phyloP scores from a whole-genome alignment of 768 basidiomycete genomes.

The Phlebiopsis flavidoalba region DNA sequence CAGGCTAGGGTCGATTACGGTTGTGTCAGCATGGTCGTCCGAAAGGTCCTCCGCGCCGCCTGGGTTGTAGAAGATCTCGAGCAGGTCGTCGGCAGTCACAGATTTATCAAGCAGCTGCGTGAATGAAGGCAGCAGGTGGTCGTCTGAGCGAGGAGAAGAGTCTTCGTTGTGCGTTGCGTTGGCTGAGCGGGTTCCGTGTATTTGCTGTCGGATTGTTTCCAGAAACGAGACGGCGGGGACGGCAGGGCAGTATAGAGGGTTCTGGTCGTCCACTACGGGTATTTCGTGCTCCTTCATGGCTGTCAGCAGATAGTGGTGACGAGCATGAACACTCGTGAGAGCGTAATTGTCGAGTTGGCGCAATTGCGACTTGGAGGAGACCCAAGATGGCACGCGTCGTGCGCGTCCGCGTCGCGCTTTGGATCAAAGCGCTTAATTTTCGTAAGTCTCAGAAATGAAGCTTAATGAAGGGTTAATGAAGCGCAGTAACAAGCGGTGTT shows the following conservation, averaged over 20 bases:
- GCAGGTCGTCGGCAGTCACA: constrained; percentile 14
- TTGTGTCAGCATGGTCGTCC: not conserved
- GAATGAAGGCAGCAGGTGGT: constrained; percentile 12
- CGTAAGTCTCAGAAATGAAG: not conserved
- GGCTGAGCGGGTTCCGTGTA: not conserved
- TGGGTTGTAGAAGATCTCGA: constrained; percentile 11
- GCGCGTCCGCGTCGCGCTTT: not conserved
- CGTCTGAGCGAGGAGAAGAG: constrained; percentile 1
- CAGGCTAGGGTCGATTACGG: not conserved
- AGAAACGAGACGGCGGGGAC: constrained; percentile 43
- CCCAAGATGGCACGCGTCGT: no score
- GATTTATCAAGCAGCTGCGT: constrained; percentile 14
- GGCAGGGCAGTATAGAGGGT: constrained; percentile 55
- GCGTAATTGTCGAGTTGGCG: not conserved
- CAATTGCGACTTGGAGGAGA: not conserved
- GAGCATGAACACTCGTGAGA: not conserved
- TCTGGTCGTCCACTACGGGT: constrained; percentile 47
- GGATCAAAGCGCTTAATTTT: not conserved
- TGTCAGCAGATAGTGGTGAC: not conserved
- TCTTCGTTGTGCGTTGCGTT: constrained; percentile 5
- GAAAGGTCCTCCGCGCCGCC: not conserved
- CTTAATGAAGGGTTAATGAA: not conserved
- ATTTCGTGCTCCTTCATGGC: constrained; percentile 1
- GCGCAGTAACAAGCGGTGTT: no score
- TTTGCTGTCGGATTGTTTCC: constrained; percentile 32